Base-by-base conservation (phyloP, 495 filamentous ascomycete genomes). In the Tetracladium setigerum region DNA sequence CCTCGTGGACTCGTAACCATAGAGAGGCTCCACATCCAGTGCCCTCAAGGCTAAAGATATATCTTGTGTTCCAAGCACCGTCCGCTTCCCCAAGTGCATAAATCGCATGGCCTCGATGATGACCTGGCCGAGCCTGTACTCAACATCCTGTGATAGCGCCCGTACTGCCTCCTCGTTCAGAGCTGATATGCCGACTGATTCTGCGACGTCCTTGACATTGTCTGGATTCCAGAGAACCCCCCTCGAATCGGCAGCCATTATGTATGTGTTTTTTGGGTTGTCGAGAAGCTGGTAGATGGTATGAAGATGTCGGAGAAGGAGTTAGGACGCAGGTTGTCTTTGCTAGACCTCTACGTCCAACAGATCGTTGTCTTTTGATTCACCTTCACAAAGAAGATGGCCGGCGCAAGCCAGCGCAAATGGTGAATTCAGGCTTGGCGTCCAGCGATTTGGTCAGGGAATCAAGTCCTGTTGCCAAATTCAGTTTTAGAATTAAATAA, bases 101-200 rank as follows among this genome's bases (percentile, higher is more conserved):
- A 88, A 89, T 60, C 95, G 94, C 48, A 96, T 75, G 2, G 90
- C 85, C 67, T 97, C 94, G 51, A 89, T 81, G 38, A 98, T 74
- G 30, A 98, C 87, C 61, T 95, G 89, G 49, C 85, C 81, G 50
- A 97, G 77, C 30, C 92, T 86, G 57, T 89, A 97, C 65, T 98
- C 92, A 50, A 96, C 88, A 63, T 98, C 92, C 62, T 89, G 87
- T 5, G 87, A 78, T 41, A 98, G 81, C 24, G 84, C 80, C 35
- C 89, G 83, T 11, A 87, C 77, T 13, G 88, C 84, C 47, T 95
- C 89, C 34, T 92, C 84, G 56, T 71, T 73, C 46, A 98, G 74
- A 40, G 77, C 75, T 44, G 77, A 67, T 50, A 97, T 89, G 32
- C 92, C 92, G 44, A 96, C 81, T 5, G 92, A 95, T 61, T 98